Conservation (phyloP, 768 basidiomycete species). For the Termitomyces eurrhizus region DNA sequence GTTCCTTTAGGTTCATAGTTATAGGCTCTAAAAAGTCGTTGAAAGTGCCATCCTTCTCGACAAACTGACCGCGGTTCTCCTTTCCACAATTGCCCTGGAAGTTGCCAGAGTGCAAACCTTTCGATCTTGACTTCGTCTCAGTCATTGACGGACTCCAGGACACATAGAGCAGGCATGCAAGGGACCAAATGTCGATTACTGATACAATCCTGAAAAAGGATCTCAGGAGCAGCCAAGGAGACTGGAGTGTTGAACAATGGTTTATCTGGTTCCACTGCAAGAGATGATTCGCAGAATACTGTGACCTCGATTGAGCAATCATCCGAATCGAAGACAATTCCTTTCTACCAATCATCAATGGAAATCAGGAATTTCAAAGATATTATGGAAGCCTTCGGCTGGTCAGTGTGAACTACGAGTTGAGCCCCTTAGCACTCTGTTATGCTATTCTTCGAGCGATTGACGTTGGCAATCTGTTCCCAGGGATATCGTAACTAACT, state of each 20-base stretch:
- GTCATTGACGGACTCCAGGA: neutral
- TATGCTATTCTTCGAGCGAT: constrained; percentile 49
- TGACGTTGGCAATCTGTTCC: constrained; percentile 41
- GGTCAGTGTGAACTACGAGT: constrained; percentile 22
- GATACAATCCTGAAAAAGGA: constrained; percentile 5
- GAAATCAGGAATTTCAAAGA: constrained; percentile 1
- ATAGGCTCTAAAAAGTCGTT: neutral
- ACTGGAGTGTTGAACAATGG: neutral
- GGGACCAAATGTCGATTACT: constrained; percentile 7
- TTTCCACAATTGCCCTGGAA: no score
- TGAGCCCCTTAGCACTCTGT: constrained; percentile 48
- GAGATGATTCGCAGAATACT: constrained; percentile 10
- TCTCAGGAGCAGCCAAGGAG: constrained; percentile 9
- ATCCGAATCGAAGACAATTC: neutral
- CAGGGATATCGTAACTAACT: constrained; percentile 39
- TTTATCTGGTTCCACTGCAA: neutral
- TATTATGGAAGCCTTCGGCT: neutral
- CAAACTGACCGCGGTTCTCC: no score
- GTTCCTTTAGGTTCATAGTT: neutral
- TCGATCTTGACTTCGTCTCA: no score
- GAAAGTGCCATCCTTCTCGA: no score
- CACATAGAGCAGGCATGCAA: constrained; percentile 6
- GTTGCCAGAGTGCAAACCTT: no score
- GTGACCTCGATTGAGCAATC: constrained; percentile 5
- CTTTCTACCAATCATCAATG: constrained; percentile 7